These are phyloP conservation scores for Wolfiporia cocos DNA, from an alignment of 1,284 basidiomycete species.

Conservation along the genomic window DNA sequence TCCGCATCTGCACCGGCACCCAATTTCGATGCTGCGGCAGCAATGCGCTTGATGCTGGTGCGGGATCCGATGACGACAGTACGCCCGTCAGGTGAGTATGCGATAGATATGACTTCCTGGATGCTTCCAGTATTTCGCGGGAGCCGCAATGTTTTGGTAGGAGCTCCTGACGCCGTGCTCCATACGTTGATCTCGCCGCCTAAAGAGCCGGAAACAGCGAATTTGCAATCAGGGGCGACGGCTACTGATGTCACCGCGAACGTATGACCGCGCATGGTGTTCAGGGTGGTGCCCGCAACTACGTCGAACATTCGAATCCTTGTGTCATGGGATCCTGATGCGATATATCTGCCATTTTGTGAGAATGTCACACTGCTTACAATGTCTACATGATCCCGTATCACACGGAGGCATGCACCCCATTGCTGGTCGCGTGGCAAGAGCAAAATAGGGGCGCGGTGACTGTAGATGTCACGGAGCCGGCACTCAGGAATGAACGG, in stretches of 20 bases:
- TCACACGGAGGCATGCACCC: not conserved
- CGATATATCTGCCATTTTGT: not conserved
- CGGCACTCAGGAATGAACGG: conserved; percentile 1
- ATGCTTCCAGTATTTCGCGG: too few relatives aligned
- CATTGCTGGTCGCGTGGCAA: not conserved
- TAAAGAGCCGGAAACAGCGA: not conserved
- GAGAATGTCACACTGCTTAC: not conserved
- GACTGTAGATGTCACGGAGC: not conserved
- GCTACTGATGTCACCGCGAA: not conserved
- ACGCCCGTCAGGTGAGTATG: too few relatives aligned
- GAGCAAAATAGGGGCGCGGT: too few relatives aligned
- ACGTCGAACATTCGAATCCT: not conserved
- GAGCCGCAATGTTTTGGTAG: too few relatives aligned
- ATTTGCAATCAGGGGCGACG: not conserved
- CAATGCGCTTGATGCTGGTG: too few relatives aligned
- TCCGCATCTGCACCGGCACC: not conserved
- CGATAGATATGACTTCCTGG: not conserved
- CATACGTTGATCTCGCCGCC: not conserved
- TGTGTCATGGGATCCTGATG: not conserved
- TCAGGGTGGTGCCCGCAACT: not conserved
- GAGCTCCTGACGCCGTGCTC: not conserved
- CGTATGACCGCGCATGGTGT: not conserved
- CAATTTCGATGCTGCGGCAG: too few relatives aligned
- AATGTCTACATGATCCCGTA: not conserved
- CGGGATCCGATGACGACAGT: too few relatives aligned